Conservation (phyloP, 768 basidiomycete genomes). For the Lanmaoa rubissima region DNA sequence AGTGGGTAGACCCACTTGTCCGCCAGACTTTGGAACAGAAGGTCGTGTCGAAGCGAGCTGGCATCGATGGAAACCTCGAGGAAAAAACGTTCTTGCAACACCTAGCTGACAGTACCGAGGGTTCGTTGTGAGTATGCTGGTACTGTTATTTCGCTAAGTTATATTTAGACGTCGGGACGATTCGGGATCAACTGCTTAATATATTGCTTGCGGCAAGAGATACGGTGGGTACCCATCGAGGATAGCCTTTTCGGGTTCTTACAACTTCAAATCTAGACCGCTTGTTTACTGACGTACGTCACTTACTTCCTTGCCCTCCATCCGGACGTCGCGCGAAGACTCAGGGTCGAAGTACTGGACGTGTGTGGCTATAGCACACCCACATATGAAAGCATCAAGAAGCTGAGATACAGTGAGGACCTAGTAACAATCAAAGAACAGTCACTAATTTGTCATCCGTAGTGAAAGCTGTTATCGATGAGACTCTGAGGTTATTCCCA, state of each 20-base stretch:
- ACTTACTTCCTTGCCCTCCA: constrained; percentile 69
- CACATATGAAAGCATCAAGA: constrained; percentile 54
- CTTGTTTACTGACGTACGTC: constrained; percentile 64
- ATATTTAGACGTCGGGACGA: constrained; percentile 54
- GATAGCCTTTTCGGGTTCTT: neutral
- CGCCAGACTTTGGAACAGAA: constrained; percentile 49
- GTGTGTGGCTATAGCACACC: constrained; percentile 52
- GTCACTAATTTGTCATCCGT: constrained; percentile 5
- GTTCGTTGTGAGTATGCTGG: constrained; percentile 33
- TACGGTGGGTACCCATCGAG: constrained; percentile 47
- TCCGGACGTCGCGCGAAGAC: constrained; percentile 50
- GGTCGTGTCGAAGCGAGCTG: constrained; percentile 35
- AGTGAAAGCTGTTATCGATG: constrained; percentile 79
- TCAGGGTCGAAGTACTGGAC: constrained; percentile 61
- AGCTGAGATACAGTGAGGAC: constrained; percentile 62
- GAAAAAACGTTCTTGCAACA: constrained; percentile 69
- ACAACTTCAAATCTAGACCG: constrained; percentile 45
- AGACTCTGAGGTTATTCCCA: constrained; percentile 74
- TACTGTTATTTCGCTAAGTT: constrained; percentile 3
- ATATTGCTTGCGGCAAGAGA: constrained; percentile 77
- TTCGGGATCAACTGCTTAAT: constrained; percentile 77
- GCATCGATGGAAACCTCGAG: constrained; percentile 37
- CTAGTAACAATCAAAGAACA: neutral
- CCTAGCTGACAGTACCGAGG: constrained; percentile 61
- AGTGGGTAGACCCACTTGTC: constrained; percentile 63